phyloP scores from a whole-genome alignment of 2,329 filamentous ascomycete genomes.

The Aspergillus pseudoviridinutans region DNA sequence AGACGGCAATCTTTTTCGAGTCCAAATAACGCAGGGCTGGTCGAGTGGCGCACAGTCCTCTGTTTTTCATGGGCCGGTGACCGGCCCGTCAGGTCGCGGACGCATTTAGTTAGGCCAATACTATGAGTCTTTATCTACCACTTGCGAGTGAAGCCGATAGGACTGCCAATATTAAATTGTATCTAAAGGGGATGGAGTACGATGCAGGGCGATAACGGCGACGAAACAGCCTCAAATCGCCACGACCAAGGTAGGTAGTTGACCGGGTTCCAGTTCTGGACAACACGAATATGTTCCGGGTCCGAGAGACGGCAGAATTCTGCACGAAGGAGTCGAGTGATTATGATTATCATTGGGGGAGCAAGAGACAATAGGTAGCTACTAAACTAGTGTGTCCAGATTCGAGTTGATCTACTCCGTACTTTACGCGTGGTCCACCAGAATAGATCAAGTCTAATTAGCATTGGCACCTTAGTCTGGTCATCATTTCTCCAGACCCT shows the following conservation, averaged over 20 bases:
- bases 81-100: conserved; percentile 5
- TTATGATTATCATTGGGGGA: neutral
- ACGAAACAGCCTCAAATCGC: neutral
- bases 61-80: neutral
- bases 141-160: neutral
- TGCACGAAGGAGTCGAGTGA: neutral
- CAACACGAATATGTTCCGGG: neutral
- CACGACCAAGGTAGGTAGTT: neutral
- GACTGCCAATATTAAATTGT: too few species aligned
- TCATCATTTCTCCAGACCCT: neutral
- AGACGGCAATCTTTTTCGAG: neutral
- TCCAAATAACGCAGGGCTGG: conserved; percentile 7
- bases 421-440: too few species aligned
- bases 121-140: neutral
- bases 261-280: neutral
- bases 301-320: neutral
- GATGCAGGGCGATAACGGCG: neutral
- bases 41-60: conserved; percentile 17
- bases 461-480: neutral
- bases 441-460: too few species aligned
- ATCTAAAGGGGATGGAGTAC: neutral
- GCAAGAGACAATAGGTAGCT: neutral
- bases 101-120: conserved; percentile 1
- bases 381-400: too few species aligned
- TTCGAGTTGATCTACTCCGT: too few species aligned